Base-by-base conservation (phyloP, 345 rosid species). In the Eucalyptus tenuipes region DNA sequence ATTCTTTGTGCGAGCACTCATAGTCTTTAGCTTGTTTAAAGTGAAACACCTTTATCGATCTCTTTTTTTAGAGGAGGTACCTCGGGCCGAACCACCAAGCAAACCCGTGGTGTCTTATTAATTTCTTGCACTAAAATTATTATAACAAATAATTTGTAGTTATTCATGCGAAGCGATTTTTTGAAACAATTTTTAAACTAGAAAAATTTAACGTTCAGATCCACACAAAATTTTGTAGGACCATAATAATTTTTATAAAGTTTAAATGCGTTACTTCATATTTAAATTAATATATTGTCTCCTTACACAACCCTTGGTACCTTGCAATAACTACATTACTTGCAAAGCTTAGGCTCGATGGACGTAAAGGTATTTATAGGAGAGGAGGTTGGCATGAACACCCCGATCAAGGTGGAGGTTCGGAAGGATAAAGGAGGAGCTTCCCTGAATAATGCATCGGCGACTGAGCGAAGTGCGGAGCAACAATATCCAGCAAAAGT, bases 161-260 rank as follows among this genome's bases (percentile, higher is more conserved):
- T 57, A 5, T 57, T 24, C 13, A 22, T 0, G 29, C 0, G 3
- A 4, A 5, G 3, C 2, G 2, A 52, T 53, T 10, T 53, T 53
- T 10, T 20, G 10, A 18, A 53, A 53, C 10, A 20, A 53, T 20
- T 53, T 53, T 53, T 53, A 20, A 53, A 53, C 57, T 53, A 53
- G 10, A 61, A 3, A 53, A 20, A 18, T 53, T 53, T 53, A 50
- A 49, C 1, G 57, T 20, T 52, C 1, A 1, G 2, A 52, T 18
- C 25, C 10, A 53, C 2, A 53, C 7, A 53, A 53, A 20, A 53
- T 8, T 53, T 53, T 3, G 57, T 3, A 53, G 57, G 57, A 53
- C 10, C 10, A 3, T 20, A 53, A 53, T 53, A 53, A 53, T 53
- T 53, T 0, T 18, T 53, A 53, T 53, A 53, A 47, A 24, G 0